Evolutionary conservation across 805 yeast species (phyloP).

Genomic region (Metschnikowia matae): DNA sequence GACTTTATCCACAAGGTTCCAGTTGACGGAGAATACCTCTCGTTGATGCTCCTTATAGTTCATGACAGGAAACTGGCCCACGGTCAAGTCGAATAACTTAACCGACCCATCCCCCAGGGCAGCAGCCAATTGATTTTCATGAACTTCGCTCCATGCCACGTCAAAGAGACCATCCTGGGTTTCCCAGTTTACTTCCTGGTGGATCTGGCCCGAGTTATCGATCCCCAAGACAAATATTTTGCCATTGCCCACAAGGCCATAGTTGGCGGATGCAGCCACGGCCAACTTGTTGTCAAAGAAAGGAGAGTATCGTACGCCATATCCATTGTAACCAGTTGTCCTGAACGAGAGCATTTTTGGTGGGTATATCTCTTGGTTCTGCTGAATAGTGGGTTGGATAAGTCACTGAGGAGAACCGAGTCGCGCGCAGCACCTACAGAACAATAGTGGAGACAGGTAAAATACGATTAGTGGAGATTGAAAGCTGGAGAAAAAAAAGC

Average conservation of each 20-base stretch:
- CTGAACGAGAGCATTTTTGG: slow-evolving; percentile 61
- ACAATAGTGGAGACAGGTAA: too few relatives aligned
- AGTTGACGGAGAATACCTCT: slow-evolving; percentile 69
- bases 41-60: slow-evolving; percentile 73
- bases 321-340: slow-evolving; percentile 81
- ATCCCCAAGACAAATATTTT: slow-evolving; percentile 68
- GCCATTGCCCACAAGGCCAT: slow-evolving; percentile 94
- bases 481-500: too few relatives aligned
- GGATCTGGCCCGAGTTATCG: slow-evolving; percentile 58
- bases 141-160: slow-evolving; percentile 83
- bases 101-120: slow-evolving; percentile 91
- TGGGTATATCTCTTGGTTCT: not conserved
- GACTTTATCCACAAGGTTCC: slow-evolving; percentile 68
- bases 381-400: not conserved
- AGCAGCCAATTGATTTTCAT: slow-evolving; percentile 78
- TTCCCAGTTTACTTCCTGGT: slow-evolving; percentile 57
- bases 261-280: slow-evolving; percentile 87
- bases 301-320: slow-evolving; percentile 85
- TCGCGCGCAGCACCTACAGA: not conserved
- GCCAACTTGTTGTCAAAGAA: slow-evolving; percentile 86
- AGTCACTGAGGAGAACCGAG: not conserved
- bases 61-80: slow-evolving; percentile 65
- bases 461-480: too few relatives aligned
- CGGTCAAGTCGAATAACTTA: slow-evolving; percentile 71
- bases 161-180: slow-evolving; percentile 94